Conservation (phyloP, 495 filamentous ascomycete species). For the Chaetomidium leptoderma region DNA sequence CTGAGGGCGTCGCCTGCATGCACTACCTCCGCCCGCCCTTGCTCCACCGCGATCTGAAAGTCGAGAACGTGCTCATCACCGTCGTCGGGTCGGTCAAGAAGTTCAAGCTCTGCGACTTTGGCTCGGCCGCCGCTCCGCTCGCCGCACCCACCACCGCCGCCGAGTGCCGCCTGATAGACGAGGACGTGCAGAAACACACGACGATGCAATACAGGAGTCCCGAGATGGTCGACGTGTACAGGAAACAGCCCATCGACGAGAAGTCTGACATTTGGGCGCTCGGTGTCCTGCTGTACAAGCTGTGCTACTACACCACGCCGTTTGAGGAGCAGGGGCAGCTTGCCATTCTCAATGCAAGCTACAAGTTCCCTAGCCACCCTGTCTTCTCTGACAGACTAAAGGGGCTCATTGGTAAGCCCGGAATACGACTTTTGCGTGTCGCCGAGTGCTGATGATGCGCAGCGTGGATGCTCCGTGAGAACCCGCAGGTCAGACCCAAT, state of each 20-base stretch:
- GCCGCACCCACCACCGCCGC: slow-evolving; percentile 77
- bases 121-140: slow-evolving; percentile 78
- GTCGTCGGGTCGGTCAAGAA: slow-evolving; percentile 52
- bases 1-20: slow-evolving; percentile 97
- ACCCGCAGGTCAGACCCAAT: slow-evolving; percentile 76
- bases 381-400: slow-evolving; percentile 85
- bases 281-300: slow-evolving; percentile 92
- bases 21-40: slow-evolving; percentile 95
- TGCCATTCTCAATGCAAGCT: slow-evolving; percentile 95
- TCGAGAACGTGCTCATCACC: slow-evolving; percentile 95
- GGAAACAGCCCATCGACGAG: slow-evolving; percentile 95
- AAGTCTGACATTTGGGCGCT: slow-evolving; percentile 99
- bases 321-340: slow-evolving; percentile 97
- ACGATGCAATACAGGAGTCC: slow-evolving; percentile 96
- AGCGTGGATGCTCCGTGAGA: slow-evolving; percentile 90
- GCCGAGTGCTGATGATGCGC: slow-evolving; percentile 33
- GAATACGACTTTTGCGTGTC: neutral
- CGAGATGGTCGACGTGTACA: slow-evolving; percentile 97
- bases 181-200: slow-evolving; percentile 95
- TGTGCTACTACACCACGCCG: slow-evolving; percentile 98
- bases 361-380: slow-evolving; percentile 85
- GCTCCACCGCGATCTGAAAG: slow-evolving; percentile 91
- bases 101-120: slow-evolving; percentile 98
- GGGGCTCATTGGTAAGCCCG: slow-evolving; percentile 75
- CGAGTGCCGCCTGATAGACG: slow-evolving; percentile 88